Evolutionary conservation across 768 basidiomycete genomes (phyloP).

Genomic region (Cubamyces sp.): DNA sequence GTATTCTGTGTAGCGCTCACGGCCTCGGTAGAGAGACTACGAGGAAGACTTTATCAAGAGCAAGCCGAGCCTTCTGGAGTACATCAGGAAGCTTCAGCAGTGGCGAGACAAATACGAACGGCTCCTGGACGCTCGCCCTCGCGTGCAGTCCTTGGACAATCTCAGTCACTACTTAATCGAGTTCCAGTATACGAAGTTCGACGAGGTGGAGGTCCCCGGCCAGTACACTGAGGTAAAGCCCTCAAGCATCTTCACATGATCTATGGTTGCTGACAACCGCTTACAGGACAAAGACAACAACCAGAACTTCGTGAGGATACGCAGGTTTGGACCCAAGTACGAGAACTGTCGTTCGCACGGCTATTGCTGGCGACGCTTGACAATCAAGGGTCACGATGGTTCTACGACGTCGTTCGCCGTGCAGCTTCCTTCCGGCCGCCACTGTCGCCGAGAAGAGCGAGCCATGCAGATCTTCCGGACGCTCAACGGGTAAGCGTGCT

Average conservation of each 20-base stretch:
- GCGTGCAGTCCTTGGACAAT: conserved; percentile 81
- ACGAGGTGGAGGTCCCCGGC: conserved; percentile 98
- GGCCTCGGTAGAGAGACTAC: conserved; percentile 69
- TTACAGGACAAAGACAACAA: conserved; percentile 91
- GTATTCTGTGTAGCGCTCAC: conserved; percentile 6
- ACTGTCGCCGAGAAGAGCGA: conserved; percentile 89
- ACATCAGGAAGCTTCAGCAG: conserved; percentile 84
- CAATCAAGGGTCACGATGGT: conserved; percentile 88
- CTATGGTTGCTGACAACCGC: conserved; percentile 4
- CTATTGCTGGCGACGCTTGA: conserved; percentile 87
- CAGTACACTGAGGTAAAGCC: conserved; percentile 89
- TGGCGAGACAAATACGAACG: conserved; percentile 94
- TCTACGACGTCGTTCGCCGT: conserved; percentile 89
- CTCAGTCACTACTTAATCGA: conserved; percentile 94
- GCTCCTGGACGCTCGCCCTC: conserved; percentile 79
- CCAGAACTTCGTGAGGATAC: conserved; percentile 87
- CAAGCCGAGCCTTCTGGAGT: conserved; percentile 82
- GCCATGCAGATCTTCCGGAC: conserved; percentile 92
- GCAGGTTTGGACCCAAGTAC: conserved; percentile 87
- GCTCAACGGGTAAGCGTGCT: conserved; percentile 75
- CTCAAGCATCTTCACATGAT: neutral
- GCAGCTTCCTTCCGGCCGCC: conserved; percentile 84
- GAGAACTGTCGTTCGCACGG: conserved; percentile 90
- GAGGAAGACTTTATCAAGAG: conserved; percentile 87
- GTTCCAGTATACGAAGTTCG: conserved; percentile 97